Conservation (phyloP, 2,329 filamentous ascomycete genomes). For the Aureobasidium sp. region DNA sequence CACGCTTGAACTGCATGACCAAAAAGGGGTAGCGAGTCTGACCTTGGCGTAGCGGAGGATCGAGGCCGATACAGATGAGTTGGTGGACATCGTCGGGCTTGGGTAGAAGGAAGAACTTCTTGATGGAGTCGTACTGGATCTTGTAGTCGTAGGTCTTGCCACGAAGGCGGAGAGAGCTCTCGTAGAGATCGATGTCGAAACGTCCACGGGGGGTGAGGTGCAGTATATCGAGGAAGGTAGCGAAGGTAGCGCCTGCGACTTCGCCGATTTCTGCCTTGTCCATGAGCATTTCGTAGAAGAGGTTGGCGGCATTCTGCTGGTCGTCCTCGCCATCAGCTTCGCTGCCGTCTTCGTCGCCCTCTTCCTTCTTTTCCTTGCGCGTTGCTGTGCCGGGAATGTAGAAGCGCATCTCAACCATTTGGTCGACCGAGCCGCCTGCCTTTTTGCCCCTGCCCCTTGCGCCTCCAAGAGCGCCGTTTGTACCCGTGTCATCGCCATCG, state of each 20-base stretch:
- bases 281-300: conserved; percentile 98
- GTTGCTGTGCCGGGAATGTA: conserved; percentile 90
- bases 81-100: conserved; percentile 98
- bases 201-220: conserved; percentile 97
- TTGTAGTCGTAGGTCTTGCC: conserved; percentile 99
- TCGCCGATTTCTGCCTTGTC: conserved; percentile 99
- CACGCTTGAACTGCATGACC: conserved; percentile 97
- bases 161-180: conserved; percentile 88
- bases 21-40: conserved; percentile 97
- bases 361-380: conserved; percentile 59
- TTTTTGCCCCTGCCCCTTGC: conserved; percentile 74
- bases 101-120: conserved; percentile 97
- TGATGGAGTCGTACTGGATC: conserved; percentile 95
- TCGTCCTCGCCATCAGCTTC: conserved; percentile 49
- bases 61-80: conserved; percentile 87
- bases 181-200: conserved; percentile 99
- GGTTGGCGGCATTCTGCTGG: conserved; percentile 87
- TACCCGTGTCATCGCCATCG: conserved; percentile 61
- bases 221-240: conserved; percentile 91
- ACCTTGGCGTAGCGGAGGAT: conserved; percentile 89
- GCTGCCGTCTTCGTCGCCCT: conserved; percentile 62
- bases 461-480: conserved; percentile 65
- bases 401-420: conserved; percentile 97
- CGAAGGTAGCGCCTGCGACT: conserved; percentile 95
- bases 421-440: conserved; percentile 77